Evolutionary conservation across 495 filamentous ascomycete species (phyloP).

Genomic region (Cercophora newfieldiana): DNA sequence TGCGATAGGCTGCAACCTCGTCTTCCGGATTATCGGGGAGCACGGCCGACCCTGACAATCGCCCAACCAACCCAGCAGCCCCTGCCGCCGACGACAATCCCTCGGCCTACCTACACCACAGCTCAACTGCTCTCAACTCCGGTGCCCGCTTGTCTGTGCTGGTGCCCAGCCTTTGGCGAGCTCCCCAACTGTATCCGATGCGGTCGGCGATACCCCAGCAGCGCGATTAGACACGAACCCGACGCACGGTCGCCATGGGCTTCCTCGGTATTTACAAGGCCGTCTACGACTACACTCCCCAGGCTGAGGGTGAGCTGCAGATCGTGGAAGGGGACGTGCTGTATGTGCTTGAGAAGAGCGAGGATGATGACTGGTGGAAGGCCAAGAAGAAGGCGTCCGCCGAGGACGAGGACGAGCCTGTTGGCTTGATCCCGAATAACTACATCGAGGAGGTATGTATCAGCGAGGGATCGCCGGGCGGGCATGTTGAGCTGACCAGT

Average conservation of each 20-base stretch:
- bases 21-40: background rate
- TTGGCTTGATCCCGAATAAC: slow-evolving; percentile 91
- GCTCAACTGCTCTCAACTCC: background rate
- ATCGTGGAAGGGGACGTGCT: slow-evolving; percentile 89
- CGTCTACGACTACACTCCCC: slow-evolving; percentile 90
- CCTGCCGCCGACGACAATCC: background rate
- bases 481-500: background rate
- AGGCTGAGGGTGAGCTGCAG: slow-evolving; percentile 82
- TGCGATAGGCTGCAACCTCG: background rate
- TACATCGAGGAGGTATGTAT: slow-evolving; percentile 90
- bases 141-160: background rate
- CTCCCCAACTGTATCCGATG: slow-evolving; percentile 3
- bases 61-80: background rate
- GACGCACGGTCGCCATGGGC: slow-evolving; percentile 43
- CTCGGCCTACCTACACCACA: background rate
- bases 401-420: slow-evolving; percentile 92
- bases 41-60: background rate
- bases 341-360: slow-evolving; percentile 86
- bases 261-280: slow-evolving; percentile 93
- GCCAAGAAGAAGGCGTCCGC: slow-evolving; percentile 92
- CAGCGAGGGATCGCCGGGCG: background rate
- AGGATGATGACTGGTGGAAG: slow-evolving; percentile 96
- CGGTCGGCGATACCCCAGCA: slow-evolving; percentile 3
- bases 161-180: background rate
- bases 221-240: slow-evolving; percentile 6